A percentile compares a stretch with the other conserved stretches of the same genome.
phyloP scores from a whole-genome alignment of 176 grass and related monocot species.

The Saccharum officinarum region DNA sequence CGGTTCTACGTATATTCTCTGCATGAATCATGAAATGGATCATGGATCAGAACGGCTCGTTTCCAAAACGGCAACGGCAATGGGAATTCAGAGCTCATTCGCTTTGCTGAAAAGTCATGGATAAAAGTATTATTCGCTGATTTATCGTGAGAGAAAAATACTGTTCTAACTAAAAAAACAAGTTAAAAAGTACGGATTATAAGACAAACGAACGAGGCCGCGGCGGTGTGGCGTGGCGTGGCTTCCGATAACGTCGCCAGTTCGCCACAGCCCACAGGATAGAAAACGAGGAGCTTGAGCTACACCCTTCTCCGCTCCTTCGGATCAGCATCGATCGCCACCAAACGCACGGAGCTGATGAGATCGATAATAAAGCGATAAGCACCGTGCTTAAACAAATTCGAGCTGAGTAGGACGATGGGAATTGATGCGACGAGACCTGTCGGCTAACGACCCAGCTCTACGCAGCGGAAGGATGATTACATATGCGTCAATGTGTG shows the following conservation, averaged over 20 bases:
- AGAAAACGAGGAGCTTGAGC: background rate
- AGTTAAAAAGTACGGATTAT: too few relatives aligned
- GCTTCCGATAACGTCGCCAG: constrained; percentile 17
- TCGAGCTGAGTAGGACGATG: constrained; percentile 15
- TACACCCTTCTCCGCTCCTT: constrained; percentile 32
- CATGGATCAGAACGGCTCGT: background rate
- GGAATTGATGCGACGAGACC: constrained; percentile 14
- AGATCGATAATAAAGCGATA: background rate
- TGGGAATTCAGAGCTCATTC: background rate
- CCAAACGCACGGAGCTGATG: constrained; percentile 26
- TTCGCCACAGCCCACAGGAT: background rate
- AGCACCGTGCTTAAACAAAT: constrained; percentile 34
- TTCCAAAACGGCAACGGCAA: constrained; percentile 7
- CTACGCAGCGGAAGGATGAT: background rate
- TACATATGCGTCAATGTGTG: background rate
- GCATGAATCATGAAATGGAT: background rate
- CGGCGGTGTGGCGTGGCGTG: background rate
- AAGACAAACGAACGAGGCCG: too few relatives aligned
- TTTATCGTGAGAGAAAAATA: too few relatives aligned
- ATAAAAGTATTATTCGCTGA: too few relatives aligned
- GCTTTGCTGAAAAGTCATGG: too few relatives aligned
- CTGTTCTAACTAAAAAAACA: too few relatives aligned
- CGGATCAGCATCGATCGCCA: constrained; percentile 39
- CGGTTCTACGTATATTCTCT: background rate
- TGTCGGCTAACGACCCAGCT: constrained; percentile 30